Evolutionary conservation across 768 basidiomycete genomes (phyloP), one percentile per base, ranked within the genome.

Genomic region (Naganishia randhawae): DNA sequence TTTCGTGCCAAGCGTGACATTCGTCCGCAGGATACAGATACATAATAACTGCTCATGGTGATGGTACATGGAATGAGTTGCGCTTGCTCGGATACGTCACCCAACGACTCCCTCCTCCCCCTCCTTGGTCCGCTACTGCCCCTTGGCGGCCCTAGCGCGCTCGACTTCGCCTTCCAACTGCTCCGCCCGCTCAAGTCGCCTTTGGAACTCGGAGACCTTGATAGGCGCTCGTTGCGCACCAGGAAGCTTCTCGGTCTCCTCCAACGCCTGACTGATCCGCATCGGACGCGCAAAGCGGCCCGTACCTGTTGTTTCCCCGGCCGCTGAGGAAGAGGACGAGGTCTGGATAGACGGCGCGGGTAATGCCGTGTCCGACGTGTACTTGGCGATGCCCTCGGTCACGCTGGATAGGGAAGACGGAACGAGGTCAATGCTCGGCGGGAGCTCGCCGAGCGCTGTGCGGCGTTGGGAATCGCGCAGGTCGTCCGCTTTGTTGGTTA

Each of bases 181-280:
- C 71, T 77, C 77, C 19, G 78, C 78, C 69, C 73, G 70, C 53
- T 71, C 73, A 64, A 79, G 55, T 68, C 78, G 71, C 68, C 65
- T 75, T 14, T 75, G 73, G 63, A 79, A 79, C 37, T 77, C 78
- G n/a, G 70, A 70, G 1, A 71, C 71, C 42, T 69, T 75, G 55
- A 77, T 74, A 57, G 72, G 55, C 50, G 76, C 73, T 31, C 69
- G 66, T 37, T 68, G 69, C 29, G 70, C 61, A 25, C 76, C 75
- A 22, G 70, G 70, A 5, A 42, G 55, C 35, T 54, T 62, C 25
- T 71, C 69, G 32, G 63, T 69, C 65, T 45, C 66, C 42, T 37
- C 52, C 65, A 63, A n/a, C n/a, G 52, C 51, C 51, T 65, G 54
- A 3, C 37, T 41, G 14, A 64, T 37, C 35, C 66, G 35, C 32